These are phyloP conservation scores for Naegleria lovaniensis DNA, from an alignment of 208 protist genomes.

Conservation along the genomic window DNA sequence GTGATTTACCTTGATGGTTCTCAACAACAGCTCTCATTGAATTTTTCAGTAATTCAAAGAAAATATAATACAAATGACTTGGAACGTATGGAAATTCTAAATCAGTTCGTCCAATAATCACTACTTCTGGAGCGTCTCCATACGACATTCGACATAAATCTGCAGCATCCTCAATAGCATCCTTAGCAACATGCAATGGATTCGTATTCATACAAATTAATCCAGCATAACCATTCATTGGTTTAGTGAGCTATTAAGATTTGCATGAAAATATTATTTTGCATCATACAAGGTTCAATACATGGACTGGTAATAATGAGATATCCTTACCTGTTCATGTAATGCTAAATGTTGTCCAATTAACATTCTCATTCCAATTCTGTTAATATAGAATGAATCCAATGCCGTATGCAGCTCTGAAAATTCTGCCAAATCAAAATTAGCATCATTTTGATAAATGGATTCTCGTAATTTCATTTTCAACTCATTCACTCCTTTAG, in stretches of 20 bases:
- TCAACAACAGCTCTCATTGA: constrained; percentile 78
- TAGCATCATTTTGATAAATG: neutral
- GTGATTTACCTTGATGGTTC: constrained; percentile 50
- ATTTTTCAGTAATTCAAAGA: constrained; percentile 89
- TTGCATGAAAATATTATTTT: no score
- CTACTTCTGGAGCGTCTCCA: constrained; percentile 73
- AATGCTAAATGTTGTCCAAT: constrained; percentile 17
- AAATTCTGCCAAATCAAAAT: neutral
- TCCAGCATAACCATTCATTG: neutral
- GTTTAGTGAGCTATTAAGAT: neutral
- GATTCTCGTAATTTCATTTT: neutral
- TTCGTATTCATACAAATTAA: constrained; percentile 3
- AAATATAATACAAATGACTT: constrained; percentile 83
- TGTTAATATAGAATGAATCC: constrained; percentile 7
- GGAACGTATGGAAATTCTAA: constrained; percentile 79
- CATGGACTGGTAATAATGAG: no score
- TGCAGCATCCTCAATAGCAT: constrained; percentile 70
- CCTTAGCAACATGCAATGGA: constrained; percentile 30
- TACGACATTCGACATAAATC: constrained; percentile 76
- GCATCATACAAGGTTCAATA: no score
- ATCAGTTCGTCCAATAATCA: constrained; percentile 59
- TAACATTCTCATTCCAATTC: constrained; percentile 25
- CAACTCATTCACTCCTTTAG: neutral
- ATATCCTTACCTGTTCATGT: neutral
- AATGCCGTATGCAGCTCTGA: neutral